phyloP scores from a whole-genome alignment of 2,329 filamentous ascomycete genomes.

The Trichoderma atrobrunneum region DNA sequence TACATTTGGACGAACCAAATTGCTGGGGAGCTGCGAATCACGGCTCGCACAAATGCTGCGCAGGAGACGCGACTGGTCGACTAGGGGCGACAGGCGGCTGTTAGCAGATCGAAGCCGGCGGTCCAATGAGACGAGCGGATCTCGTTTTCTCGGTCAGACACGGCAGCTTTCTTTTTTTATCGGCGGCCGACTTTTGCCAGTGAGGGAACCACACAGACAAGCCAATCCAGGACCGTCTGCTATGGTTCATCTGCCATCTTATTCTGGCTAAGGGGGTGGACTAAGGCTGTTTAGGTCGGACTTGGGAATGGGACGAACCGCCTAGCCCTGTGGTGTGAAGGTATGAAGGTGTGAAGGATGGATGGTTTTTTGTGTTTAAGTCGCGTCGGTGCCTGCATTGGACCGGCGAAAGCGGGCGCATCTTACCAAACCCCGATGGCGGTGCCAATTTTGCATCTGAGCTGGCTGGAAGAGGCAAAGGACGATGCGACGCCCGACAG shows the following conservation, averaged over 20 bases:
- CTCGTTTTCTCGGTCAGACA: constrained; percentile 9
- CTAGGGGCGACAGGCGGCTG: constrained; percentile 7
- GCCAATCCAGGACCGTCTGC: neutral
- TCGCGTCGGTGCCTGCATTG: constrained; percentile 19
- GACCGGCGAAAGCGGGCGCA: neutral
- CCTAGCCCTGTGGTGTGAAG: neutral
- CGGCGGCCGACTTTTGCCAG: neutral
- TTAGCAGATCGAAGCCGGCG: constrained; percentile 9
- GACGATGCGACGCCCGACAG: neutral
- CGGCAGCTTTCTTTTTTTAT: neutral
- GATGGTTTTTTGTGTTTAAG: neutral
- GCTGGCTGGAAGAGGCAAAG: neutral
- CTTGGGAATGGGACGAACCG: neutral
- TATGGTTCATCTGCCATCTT: neutral
- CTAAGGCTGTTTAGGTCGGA: neutral
- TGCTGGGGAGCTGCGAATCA: constrained; percentile 19
- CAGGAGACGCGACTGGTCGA: constrained; percentile 18
- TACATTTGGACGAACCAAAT: constrained; percentile 20
- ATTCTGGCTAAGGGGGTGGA: neutral
- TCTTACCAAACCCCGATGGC: neutral
- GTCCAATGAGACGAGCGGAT: constrained; percentile 18
- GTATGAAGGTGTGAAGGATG: neutral
- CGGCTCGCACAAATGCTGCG: constrained; percentile 10
- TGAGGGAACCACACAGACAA: constrained; percentile 4
- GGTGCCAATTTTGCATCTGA: neutral